Evolutionary conservation across 2,329 filamentous ascomycete genomes (phyloP).

Genomic region (Trichoderma hamatum): DNA sequence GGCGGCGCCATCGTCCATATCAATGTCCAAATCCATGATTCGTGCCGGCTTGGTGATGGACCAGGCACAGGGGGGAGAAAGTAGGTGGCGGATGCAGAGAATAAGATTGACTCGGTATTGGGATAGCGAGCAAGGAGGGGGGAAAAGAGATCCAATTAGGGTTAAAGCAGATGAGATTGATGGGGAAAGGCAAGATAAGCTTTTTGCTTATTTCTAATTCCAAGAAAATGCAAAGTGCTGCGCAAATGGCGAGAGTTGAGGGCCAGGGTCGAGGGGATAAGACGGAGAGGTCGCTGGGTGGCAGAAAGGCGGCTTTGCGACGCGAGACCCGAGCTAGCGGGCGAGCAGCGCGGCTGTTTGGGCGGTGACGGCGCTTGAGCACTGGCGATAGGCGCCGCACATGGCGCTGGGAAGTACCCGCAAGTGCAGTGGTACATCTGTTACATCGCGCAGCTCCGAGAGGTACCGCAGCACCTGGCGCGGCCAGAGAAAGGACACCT

Average conservation of each 20-base stretch:
- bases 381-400: background rate
- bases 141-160: conserved; percentile 12
- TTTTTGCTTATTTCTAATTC: background rate
- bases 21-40: conserved; percentile 68
- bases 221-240: background rate
- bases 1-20: conserved; percentile 67
- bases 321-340: conserved; percentile 5
- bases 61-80: background rate
- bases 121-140: conserved; percentile 40
- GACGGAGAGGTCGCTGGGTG: background rate
- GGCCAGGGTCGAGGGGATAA: background rate
- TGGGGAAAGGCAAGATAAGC: background rate
- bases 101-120: background rate
- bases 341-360: conserved; percentile 16
- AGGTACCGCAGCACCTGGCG: background rate
- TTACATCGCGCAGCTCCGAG: conserved; percentile 3
- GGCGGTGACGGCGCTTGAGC: conserved; percentile 21
- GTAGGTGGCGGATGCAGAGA: background rate
- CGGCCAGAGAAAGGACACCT: background rate
- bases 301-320: conserved; percentile 21
- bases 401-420: conserved; percentile 6
- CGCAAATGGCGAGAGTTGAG: background rate
- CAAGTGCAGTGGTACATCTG: conserved; percentile 11
- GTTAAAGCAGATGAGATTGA: background rate
- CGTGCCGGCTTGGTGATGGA: background rate